Evolutionary conservation across 2,329 filamentous ascomycete species (phyloP).

Genomic region (Aspergillus pseudotamarii): DNA sequence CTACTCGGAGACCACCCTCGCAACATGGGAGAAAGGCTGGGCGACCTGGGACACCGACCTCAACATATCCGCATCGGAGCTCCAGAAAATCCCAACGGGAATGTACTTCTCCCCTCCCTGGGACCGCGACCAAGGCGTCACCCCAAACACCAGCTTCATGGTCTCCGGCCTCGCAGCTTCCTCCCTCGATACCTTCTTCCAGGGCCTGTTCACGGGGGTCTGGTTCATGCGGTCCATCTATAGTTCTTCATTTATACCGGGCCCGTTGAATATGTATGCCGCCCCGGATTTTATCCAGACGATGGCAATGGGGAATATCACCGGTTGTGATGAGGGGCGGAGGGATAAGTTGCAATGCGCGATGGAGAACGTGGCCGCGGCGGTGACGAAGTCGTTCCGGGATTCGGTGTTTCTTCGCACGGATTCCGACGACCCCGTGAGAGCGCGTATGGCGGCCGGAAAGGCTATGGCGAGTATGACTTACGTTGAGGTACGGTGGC

Average conservation of each 20-base stretch:
- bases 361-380: constrained; percentile 14
- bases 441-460: not conserved
- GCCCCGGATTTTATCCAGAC: not conserved
- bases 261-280: not conserved
- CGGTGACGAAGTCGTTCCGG: constrained; percentile 14
- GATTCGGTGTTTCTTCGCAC: constrained; percentile 6
- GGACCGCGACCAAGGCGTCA: not conserved
- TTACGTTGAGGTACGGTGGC: constrained; percentile 15
- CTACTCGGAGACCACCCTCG: not conserved
- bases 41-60: not conserved
- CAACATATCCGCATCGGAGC: not conserved
- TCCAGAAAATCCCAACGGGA: not conserved
- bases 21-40: not conserved
- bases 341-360: constrained; percentile 7
- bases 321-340: not conserved
- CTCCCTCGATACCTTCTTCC: not conserved
- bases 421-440: not conserved
- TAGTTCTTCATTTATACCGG: not conserved
- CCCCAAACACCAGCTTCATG: not conserved
- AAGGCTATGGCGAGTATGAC: constrained; percentile 1
- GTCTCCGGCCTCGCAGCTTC: not conserved
- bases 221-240: not conserved
- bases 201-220: not conserved
- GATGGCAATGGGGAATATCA: not conserved
- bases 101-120: not conserved